Base-by-base conservation (phyloP, 176 grass and related monocot genomes). In the Musa schizocarpa region DNA sequence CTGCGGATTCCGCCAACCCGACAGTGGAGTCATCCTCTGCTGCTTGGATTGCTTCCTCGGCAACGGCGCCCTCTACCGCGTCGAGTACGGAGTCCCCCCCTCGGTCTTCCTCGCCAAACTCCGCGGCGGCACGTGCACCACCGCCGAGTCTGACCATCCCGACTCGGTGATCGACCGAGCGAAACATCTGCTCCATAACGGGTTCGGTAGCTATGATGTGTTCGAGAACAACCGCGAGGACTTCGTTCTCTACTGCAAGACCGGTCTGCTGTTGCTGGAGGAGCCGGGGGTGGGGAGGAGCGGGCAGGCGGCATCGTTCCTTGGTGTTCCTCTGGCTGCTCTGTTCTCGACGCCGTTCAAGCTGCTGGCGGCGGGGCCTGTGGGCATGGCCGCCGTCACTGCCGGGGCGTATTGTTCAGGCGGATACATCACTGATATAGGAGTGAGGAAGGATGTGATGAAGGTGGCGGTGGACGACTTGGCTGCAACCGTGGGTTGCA, bases 161-260 rank as follows among this genome's bases (percentile, higher is more conserved):
- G 95, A 92, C 10, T 78, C 65, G n/a, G 88, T 94, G 2, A 76
- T 99, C 50, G 81, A 84, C 72, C 84, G 95, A 77, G 95, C 95
- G 13, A 99, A 94, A 91, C 80, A 89, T 74, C 69, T 99, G 24
- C 88, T 99, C 53, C 95, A 88, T 9, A 99, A 99, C 43, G 95
- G 95, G 1, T 99, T 99, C 59, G 90, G 95, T 13, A 89, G 87
- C 43, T 94, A 99, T 1, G 95, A 99, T 74, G 78, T 99, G n/a
- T 99, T 99, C 21, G 95, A 94, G 80, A 99, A 99, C 80, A 99
- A 99, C 9, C 94, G 95, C 0, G 95, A 99, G 76, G 95, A 99
- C 79, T 99, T 99, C 55, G 88, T 90, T 54, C 88, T 99, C 72
- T 99, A 99, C 81, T 99, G 95, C 86, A 99, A 99, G 78, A 94